Base-by-base conservation (phyloP, 116 monocot species). In the Papilionanthe hybrid region DNA sequence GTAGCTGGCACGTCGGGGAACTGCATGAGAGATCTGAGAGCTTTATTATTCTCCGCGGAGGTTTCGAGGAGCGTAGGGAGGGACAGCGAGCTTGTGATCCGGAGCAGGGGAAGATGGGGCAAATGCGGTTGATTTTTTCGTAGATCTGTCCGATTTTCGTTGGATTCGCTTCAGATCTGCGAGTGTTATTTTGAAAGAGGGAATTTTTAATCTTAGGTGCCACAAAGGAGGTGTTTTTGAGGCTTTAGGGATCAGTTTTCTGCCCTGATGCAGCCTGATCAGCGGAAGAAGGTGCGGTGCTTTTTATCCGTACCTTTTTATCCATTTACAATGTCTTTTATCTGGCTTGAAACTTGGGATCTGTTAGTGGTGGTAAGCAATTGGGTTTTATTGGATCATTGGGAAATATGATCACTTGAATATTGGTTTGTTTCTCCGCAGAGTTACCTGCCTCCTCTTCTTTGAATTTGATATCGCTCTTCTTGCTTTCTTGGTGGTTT, bases 41-140 rank as follows among this genome's bases (percentile, higher is more conserved):
- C 18, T 42, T 81, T 42, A 63, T 71, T 87, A 75, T 66, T 81
- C 68, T 42, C 28, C 5, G 75, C 53, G 23, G 30, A 48, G 80
- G 57, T 72, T 32, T 45, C 78, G 66, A 81, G 67, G 72, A 77
- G 79, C 25, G 19, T 55, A n/a, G 76, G 32, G 44, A 22, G 81
- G 72, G 82, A 87, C 65, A 75, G 76, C 69, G 72, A 78, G 48
- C 27, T 84, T 28, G 79, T 82, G 71, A 77, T 84, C 20, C 81
- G 87, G 76, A 84, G 87, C 87, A 81, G 87, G 82, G 83, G 85
- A 78, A 80, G 85, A 73, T 83, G 88, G 83, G 83, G 88, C 37
- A 78, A 86, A 86, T 86, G 86, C 25, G 86, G 86, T 9, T 86
- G 82, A 79, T 84, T 43, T 43, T 44, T 43, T 42, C 44, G 12